Conservation (phyloP, 2,329 filamentous ascomycete genomes). For the Magnaporthales sp. region DNA sequence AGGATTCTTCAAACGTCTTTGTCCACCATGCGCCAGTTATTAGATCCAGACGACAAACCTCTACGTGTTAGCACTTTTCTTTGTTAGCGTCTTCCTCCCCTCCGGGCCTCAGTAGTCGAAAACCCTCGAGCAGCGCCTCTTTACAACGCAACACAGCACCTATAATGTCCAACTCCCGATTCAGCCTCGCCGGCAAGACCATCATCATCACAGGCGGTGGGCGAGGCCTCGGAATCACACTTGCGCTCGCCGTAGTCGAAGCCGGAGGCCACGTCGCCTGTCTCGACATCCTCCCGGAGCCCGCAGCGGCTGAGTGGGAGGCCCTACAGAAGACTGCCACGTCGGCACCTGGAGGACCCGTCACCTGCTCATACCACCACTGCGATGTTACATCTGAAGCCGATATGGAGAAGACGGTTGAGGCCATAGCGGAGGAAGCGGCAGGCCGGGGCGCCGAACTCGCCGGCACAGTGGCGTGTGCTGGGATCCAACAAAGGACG, state of each 20-base stretch:
- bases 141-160: not conserved
- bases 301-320: conserved; percentile 46
- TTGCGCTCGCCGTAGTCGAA: conserved; percentile 66
- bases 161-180: not conserved
- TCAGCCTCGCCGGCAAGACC: not conserved
- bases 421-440: conserved; percentile 50
- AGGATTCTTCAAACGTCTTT: not conserved
- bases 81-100: not conserved
- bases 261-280: conserved; percentile 42
- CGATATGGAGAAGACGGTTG: conserved; percentile 47
- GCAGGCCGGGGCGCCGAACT: conserved; percentile 17
- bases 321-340: conserved; percentile 52
- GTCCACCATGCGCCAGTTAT: not conserved
- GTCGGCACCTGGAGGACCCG: conserved; percentile 52
- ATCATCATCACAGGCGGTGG: conserved; percentile 65
- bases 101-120: not conserved
- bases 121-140: not conserved
- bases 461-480: conserved; percentile 12
- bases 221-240: conserved; percentile 62
- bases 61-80: not conserved
- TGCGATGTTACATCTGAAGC: conserved; percentile 58
- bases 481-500: conserved; percentile 43
- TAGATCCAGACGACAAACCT: not conserved
- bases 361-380: conserved; percentile 49
- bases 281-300: conserved; percentile 25